Conservation (phyloP, 2,329 filamentous ascomycete genomes). For the Aspergillus glaucus region DNA sequence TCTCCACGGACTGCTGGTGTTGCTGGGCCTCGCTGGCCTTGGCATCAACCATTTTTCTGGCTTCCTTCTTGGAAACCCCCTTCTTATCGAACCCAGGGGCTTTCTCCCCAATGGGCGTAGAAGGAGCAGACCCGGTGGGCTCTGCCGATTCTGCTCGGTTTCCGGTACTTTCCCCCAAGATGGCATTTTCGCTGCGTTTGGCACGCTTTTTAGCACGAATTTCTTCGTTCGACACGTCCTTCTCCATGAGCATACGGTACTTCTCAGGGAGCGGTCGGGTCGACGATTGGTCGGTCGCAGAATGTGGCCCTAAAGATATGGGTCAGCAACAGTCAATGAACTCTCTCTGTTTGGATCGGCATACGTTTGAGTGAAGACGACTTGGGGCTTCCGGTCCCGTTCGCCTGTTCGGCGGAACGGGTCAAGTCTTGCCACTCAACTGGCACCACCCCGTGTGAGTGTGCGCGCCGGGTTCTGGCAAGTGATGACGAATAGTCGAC, state of each 20-base stretch:
- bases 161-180: conserved; percentile 45
- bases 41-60: conserved; percentile 65
- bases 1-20: conserved; percentile 76
- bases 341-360: conserved; percentile 5
- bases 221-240: conserved; percentile 68
- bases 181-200: conserved; percentile 53
- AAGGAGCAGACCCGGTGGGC: conserved; percentile 56
- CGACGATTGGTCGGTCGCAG: conserved; percentile 36
- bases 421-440: conserved; percentile 70
- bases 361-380: conserved; percentile 36
- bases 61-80: conserved; percentile 78
- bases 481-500: conserved; percentile 70
- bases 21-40: conserved; percentile 71
- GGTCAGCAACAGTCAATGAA: conserved; percentile 10
- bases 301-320: conserved; percentile 27
- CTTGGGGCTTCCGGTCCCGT: conserved; percentile 30
- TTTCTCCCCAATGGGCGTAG: conserved; percentile 38
- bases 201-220: conserved; percentile 61
- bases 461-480: conserved; percentile 64
- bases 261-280: conserved; percentile 41
- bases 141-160: conserved; percentile 52
- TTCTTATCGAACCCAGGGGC: conserved; percentile 60
- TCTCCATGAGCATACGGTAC: conserved; percentile 57
- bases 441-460: conserved; percentile 73
- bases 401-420: conserved; percentile 26